Evolutionary conservation across 1,139 yeast species (phyloP).

Genomic region (Blastobotrys serpentis): DNA sequence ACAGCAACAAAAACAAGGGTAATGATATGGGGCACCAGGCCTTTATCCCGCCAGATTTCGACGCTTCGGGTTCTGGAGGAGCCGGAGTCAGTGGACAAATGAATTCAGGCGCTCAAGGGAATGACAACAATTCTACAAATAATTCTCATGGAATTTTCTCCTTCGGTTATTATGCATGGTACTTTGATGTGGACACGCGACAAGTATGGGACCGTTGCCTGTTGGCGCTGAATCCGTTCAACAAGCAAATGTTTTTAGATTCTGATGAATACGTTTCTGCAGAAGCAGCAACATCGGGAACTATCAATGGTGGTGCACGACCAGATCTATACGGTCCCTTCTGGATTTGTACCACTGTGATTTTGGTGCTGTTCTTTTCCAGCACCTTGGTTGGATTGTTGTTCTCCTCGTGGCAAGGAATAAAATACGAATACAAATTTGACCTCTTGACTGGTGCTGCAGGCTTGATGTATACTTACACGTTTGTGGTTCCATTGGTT

Average conservation of each 20-base stretch:
- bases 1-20: background rate
- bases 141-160: conserved; percentile 49
- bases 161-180: conserved; percentile 55
- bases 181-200: conserved; percentile 62
- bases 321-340: conserved; percentile 77
- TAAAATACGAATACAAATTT: conserved; percentile 57
- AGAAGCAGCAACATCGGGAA: conserved; percentile 43
- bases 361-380: conserved; percentile 69
- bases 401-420: conserved; percentile 43
- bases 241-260: conserved; percentile 35
- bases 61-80: conserved; percentile 16
- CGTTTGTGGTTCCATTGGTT: conserved; percentile 56
- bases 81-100: conserved; percentile 9
- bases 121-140: conserved; percentile 1
- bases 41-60: conserved; percentile 37
- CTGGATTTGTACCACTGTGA: conserved; percentile 81
- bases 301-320: conserved; percentile 35
- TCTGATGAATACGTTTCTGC: conserved; percentile 19
- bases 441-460: conserved; percentile 65
- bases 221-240: conserved; percentile 39
- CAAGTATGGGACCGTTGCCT: conserved; percentile 47
- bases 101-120: conserved; percentile 10
- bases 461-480: conserved; percentile 68
- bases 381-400: conserved; percentile 61
- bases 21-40: conserved; percentile 34